These are phyloP conservation scores for Borovskyia barvae DNA, from an alignment of 208 protist genomes.

Conservation along the genomic window DNA sequence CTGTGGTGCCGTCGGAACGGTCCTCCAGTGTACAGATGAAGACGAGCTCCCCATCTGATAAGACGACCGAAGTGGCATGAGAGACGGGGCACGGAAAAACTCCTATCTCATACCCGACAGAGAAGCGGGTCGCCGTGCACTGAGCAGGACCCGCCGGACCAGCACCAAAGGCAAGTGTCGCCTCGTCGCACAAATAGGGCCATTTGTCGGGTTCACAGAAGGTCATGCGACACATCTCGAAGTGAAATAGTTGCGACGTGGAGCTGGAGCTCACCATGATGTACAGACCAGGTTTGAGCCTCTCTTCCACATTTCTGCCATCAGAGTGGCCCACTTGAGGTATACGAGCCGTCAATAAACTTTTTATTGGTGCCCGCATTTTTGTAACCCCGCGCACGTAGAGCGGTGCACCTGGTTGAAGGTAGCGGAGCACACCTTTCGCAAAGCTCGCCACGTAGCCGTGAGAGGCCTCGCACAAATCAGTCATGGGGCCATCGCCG, in stretches of 20 bases:
- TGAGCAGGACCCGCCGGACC: conserved; percentile 14
- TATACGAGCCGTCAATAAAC: no score
- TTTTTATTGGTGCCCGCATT: no score
- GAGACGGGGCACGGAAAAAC: conserved; percentile 7
- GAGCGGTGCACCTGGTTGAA: conserved; percentile 22
- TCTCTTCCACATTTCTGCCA: no score
- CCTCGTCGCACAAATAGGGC: conserved; percentile 12
- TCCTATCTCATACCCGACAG: conserved; percentile 1
- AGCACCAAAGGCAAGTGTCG: conserved; percentile 19
- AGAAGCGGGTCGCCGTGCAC: conserved; percentile 21
- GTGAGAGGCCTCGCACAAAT: conserved; percentile 44
- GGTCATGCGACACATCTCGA: conserved; percentile 5
- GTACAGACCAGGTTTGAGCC: conserved; percentile 14
- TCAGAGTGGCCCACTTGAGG: no score
- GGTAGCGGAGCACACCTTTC: conserved; percentile 34
- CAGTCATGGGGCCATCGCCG: conserved; percentile 54
- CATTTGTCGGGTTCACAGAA: conserved; percentile 7
- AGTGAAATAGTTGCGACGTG: conserved; percentile 16
- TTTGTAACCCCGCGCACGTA: conserved; percentile 18
- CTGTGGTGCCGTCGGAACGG: not conserved
- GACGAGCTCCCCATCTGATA: conserved; percentile 25
- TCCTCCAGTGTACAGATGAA: conserved; percentile 13
- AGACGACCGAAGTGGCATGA: conserved; percentile 15
- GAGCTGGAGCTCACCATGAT: conserved; percentile 17
- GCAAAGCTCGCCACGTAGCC: conserved; percentile 31